Evolutionary conservation across 768 basidiomycete genomes (phyloP), one percentile per base, ranked within the genome.

Genomic region (Clitopilus hobsonii): DNA sequence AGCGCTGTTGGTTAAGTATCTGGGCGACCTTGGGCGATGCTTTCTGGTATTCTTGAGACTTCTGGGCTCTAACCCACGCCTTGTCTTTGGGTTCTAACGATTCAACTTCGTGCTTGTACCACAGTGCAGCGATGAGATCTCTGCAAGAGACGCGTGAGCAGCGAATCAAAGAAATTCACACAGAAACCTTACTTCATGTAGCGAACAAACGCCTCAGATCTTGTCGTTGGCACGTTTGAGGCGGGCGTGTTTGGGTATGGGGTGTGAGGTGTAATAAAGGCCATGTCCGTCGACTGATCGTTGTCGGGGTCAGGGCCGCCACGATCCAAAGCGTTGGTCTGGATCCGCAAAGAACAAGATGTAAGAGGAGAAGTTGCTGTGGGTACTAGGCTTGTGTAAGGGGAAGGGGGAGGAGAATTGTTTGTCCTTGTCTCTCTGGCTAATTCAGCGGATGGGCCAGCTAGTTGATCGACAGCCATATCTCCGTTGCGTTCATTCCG

Each of bases 61-160:
- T 52, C 28, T 69, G 70, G 11, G 67, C 65, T 23, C 57, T 57
- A 54, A 68, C 70, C 71, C 67, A 72, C 51, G 62, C 61, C 10
- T 64, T 64, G 23, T 64, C 58, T 7, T 69, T 63, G 2, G 52
- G 51, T 45, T 58, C 53, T 27, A 65, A 64, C 25, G 57, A 53
- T 20, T 58, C 54, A 5, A 61, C 53, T 13, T 69, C 61, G 5
- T 67, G 54, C 32, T 69, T 64, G 25, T 45, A 45, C 41, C 41
- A 23, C n/a, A 45, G n/a, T 10, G 41, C 41, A 16, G 11, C n/a
- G 4, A 45, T 8, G 8, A 45, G 41, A 45, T 45, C 41, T 8
- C 41, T 45, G 22, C n/a, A 18, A 45, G 22, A 4, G 22, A 18
- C 32, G n/a, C n/a, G 32, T 45, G n/a, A 45, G 41, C 22, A 18